Conservation (phyloP, 768 basidiomycete genomes). For the Cystofilobasidium bisporidii region DNA sequence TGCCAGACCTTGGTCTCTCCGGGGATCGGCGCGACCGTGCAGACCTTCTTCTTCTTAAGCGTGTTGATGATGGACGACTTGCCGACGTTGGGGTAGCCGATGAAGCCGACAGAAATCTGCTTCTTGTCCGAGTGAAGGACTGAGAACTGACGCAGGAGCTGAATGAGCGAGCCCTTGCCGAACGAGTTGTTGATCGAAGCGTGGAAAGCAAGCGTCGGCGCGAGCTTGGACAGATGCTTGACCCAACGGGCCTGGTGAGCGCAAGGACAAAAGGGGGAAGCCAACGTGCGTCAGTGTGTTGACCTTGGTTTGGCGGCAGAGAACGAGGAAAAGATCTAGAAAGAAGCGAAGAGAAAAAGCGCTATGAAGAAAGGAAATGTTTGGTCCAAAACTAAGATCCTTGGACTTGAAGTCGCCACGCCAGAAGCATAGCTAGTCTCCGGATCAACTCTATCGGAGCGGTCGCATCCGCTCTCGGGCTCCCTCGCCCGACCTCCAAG, state of each 20-base stretch:
- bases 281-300: too few relatives aligned
- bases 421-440: slow-evolving; percentile 27
- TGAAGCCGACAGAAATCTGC: slow-evolving; percentile 94
- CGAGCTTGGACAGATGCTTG: slow-evolving; percentile 84
- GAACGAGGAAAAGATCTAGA: slow-evolving; percentile 6
- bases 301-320: neutral
- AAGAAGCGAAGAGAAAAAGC: slow-evolving; percentile 22
- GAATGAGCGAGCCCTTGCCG: slow-evolving; percentile 95
- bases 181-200: slow-evolving; percentile 98
- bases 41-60: slow-evolving; percentile 94
- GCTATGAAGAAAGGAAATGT: slow-evolving; percentile 37
- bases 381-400: slow-evolving; percentile 46
- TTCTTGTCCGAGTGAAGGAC: slow-evolving; percentile 97
- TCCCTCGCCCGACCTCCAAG: slow-evolving; percentile 38
- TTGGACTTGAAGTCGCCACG: slow-evolving; percentile 14
- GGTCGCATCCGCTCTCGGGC: slow-evolving; percentile 36
- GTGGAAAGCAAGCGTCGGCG: slow-evolving; percentile 96
- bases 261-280: too few relatives aligned
- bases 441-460: slow-evolving; percentile 31
- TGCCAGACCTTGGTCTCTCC: slow-evolving; percentile 99
- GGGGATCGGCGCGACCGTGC: slow-evolving; percentile 88
- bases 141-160: slow-evolving; percentile 90
- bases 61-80: slow-evolving; percentile 98
- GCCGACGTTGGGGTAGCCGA: slow-evolving; percentile 97
- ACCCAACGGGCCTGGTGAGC: slow-evolving; percentile 92